phyloP scores from a whole-genome alignment of 768 basidiomycete genomes.

The Mycena indigotica region DNA sequence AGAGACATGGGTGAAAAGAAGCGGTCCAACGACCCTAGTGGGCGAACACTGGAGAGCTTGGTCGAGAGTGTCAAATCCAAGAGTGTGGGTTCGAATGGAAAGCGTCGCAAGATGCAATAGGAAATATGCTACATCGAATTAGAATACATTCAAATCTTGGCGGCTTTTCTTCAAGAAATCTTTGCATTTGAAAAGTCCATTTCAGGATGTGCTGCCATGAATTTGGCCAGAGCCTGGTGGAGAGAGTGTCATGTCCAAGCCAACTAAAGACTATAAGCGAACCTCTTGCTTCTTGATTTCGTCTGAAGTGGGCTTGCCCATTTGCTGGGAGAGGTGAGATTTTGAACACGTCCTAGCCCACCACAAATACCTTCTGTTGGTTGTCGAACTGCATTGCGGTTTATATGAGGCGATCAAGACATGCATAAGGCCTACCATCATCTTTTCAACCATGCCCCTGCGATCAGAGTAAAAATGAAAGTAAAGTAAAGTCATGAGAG shows the following conservation, averaged over 20 bases:
- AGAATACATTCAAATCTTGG: background rate
- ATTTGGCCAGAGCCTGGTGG: slow-evolving; percentile 77
- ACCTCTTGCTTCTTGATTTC: slow-evolving; percentile 93
- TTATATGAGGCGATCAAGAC: slow-evolving; percentile 3
- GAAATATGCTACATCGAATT: slow-evolving; percentile 6
- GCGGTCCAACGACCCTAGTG: slow-evolving; percentile 15
- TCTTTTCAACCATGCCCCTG: slow-evolving; percentile 99
- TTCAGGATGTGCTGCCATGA: slow-evolving; percentile 89
- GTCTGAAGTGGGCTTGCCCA: slow-evolving; percentile 95
- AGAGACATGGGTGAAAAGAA: slow-evolving; percentile 23
- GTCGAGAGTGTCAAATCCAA: slow-evolving; percentile 90
- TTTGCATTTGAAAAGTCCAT: slow-evolving; percentile 93
- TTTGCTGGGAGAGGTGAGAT: slow-evolving; percentile 57
- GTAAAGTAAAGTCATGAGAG: slow-evolving; percentile 2
- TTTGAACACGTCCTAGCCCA: background rate
- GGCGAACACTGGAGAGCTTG: slow-evolving; percentile 58
- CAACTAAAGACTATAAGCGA: background rate
- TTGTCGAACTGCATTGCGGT: slow-evolving; percentile 63
- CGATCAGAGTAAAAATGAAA: slow-evolving; percentile 8
- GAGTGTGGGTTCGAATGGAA: slow-evolving; percentile 43
- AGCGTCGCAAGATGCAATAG: slow-evolving; percentile 42
- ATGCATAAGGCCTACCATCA: slow-evolving; percentile 79
- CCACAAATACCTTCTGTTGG: slow-evolving; percentile 61
- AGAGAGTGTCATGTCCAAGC: slow-evolving; percentile 1
- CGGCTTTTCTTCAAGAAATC: slow-evolving; percentile 54